phyloP scores from a whole-genome alignment of 2,329 filamentous ascomycete species.

The Fusarium domesticum region DNA sequence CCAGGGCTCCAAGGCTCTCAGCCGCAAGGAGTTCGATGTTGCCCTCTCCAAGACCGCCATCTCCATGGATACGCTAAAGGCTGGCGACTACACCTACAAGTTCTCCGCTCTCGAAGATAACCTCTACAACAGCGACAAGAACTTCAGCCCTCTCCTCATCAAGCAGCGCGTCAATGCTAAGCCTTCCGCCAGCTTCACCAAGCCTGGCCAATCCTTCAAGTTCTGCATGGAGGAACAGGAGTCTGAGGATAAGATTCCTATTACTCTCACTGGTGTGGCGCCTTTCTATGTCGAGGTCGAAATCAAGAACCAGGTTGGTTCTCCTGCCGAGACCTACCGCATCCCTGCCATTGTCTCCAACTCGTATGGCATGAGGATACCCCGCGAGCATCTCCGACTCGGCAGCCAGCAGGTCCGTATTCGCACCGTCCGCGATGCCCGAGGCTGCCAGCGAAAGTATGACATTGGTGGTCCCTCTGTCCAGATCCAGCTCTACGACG shows the following conservation, averaged over 20 bases:
- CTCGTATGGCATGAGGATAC: slow-evolving; percentile 77
- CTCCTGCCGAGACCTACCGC: slow-evolving; percentile 74
- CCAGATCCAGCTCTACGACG: slow-evolving; percentile 88
- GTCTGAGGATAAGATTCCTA: slow-evolving; percentile 82
- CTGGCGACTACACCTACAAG: slow-evolving; percentile 81
- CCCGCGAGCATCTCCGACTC: slow-evolving; percentile 77
- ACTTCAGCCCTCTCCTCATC: slow-evolving; percentile 65
- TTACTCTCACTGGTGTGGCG: slow-evolving; percentile 75
- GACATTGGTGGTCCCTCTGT: slow-evolving; percentile 71
- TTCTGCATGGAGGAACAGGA: slow-evolving; percentile 85
- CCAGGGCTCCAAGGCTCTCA: slow-evolving; percentile 62
- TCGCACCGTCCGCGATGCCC: slow-evolving; percentile 81
- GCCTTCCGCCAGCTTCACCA: slow-evolving; percentile 76
- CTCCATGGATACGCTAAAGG: slow-evolving; percentile 78
- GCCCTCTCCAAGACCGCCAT: slow-evolving; percentile 74
- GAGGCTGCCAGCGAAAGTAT: slow-evolving; percentile 79
- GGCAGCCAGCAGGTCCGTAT: slow-evolving; percentile 89
- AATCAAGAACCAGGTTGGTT: slow-evolving; percentile 84
- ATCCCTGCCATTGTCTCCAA: slow-evolving; percentile 76
- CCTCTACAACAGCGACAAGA: slow-evolving; percentile 74
- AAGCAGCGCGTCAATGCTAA: slow-evolving; percentile 82
- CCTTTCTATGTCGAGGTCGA: slow-evolving; percentile 91
- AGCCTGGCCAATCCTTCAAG: slow-evolving; percentile 90
- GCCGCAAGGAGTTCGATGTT: slow-evolving; percentile 70
- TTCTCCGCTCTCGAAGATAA: slow-evolving; percentile 81